Evolutionary conservation across 1,139 yeast genomes (phyloP), one percentile per base, ranked within the genome.

Genomic region (Sugiyamaella sp.): DNA sequence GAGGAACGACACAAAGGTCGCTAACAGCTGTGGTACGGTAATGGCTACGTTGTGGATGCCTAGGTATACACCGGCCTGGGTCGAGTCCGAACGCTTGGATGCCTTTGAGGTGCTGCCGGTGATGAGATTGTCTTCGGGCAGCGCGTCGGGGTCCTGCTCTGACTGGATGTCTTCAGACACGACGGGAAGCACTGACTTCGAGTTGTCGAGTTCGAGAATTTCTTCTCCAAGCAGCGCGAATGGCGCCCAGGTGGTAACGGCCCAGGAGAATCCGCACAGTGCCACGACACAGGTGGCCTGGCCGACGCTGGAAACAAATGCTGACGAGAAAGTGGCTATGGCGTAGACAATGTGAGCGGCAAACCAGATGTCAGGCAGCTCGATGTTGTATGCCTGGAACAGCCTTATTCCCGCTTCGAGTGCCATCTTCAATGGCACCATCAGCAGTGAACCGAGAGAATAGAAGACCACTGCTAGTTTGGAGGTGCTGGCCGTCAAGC

Each of bases 181-280:
- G n/a, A n/a, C 32, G 4, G 40, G 39, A 17, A 33, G 21, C 20
- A 29, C 25, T 25, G 43, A n/a, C 35, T 38, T 37, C 2, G 40
- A 20, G 5, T n/a, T 25, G 27, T 37, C 27, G 4, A 50, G 16
- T 35, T 55, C 46, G 35, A 69, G 67, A 32, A 74, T 71, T 38
- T 73, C 74, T 53, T 71, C 72, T 1, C 74, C 74, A n/a, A 74
- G 63, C 14, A 74, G 57, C 1, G 76, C 67, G 57, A 68, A 74
- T 12, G 77, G 77, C 0, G 74, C 75, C 77, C 77, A 74, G 2
- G 73, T 64, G 1, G 74, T 68, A 25, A 71, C 58, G 0, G 77
- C 75, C 77, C 77, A 74, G 1, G 75, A 61, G 49, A 72, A 62
- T 10, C 77, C 77, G 47, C 72, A 67, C 8, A 67, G 41, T 1